Conservation (phyloP, 83 land plant genomes). For the Thuja plicata region DNA sequence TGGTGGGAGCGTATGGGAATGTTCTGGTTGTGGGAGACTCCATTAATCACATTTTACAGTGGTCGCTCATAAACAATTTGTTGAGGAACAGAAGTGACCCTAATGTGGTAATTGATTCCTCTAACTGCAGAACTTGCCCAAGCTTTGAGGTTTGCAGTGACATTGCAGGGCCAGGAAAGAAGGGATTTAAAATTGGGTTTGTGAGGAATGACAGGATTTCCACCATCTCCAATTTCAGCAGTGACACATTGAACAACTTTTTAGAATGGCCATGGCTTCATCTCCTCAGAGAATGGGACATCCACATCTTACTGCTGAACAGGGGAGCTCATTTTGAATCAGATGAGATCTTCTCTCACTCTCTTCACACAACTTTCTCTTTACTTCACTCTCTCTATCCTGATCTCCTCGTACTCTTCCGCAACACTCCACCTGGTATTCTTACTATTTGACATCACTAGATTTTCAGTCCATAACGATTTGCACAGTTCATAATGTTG, state of each 20-base stretch:
- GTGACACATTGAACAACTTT: background rate
- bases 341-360: slow-evolving; percentile 8
- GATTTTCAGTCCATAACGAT: no score
- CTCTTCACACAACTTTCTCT: slow-evolving; percentile 12
- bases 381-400: slow-evolving; percentile 17
- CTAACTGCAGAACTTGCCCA: background rate
- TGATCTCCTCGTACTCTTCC: slow-evolving; percentile 16
- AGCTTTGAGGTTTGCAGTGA: slow-evolving; percentile 20
- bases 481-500: no score
- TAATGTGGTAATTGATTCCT: no score
- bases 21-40: slow-evolving; percentile 27
- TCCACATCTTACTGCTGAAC: slow-evolving; percentile 17
- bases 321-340: slow-evolving; percentile 30
- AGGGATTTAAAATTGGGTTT: slow-evolving; percentile 19
- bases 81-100: background rate
- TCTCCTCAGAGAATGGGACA: slow-evolving; percentile 16
- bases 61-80: slow-evolving; percentile 24
- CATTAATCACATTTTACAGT: slow-evolving; percentile 21
- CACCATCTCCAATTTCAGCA: background rate
- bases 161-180: background rate
- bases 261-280: slow-evolving; percentile 27
- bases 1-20: slow-evolving; percentile 19
- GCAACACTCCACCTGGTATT: slow-evolving; percentile 33
- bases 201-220: slow-evolving; percentile 28
- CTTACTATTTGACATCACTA: background rate